Base-by-base conservation (phyloP, 768 basidiomycete genomes). In the Pholiota molesta region DNA sequence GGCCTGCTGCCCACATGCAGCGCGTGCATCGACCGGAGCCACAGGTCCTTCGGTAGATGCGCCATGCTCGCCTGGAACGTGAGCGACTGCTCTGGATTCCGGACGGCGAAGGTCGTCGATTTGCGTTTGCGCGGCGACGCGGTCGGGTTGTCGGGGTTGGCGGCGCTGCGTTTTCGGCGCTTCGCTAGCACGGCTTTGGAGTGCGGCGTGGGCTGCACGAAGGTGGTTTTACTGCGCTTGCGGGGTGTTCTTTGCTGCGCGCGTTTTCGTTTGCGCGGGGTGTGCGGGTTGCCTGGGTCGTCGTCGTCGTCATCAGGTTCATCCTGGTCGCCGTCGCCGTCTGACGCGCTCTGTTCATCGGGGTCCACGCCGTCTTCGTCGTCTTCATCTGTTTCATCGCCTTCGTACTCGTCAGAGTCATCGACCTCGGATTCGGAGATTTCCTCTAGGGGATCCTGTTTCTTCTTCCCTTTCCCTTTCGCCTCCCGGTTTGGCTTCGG, bases 1-100 rank as follows among this genome's bases (percentile, higher is more conserved):
- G 97, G 97, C 7, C 96, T 84, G 55, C 93, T 92, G 1, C 93
- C 94, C 14, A 99, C 97, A 71, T 99, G 97, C 52, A 99, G 73
- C 13, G 94, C 85, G 71, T 95, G 89, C 88, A 97, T 92, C 6
- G 94, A 90, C 9, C 94, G 83, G 57, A 95, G 73, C 86, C 92
- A 97, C 2, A 94, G 88, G 68, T 96, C 91, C 40, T 81, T 72
- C 2, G 90, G 88, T 2, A 93, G 73, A 63, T 83, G 83, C 26
- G 77, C 79, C 70, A 83, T 74, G 67, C 77, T 80, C 8, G 73
- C 65, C 33, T 72, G 69, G 55, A 72, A 72, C 68, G 47, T 74
- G 74, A 66, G 79, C 26, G 73, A 75, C 59, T 72, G 77, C 54
- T 69, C 72, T 19, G 73, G 71, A 21, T 68, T 71, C 28, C 67